Conservation (phyloP, 2,329 filamentous ascomycete genomes). For the Alternaria arborescens region DNA sequence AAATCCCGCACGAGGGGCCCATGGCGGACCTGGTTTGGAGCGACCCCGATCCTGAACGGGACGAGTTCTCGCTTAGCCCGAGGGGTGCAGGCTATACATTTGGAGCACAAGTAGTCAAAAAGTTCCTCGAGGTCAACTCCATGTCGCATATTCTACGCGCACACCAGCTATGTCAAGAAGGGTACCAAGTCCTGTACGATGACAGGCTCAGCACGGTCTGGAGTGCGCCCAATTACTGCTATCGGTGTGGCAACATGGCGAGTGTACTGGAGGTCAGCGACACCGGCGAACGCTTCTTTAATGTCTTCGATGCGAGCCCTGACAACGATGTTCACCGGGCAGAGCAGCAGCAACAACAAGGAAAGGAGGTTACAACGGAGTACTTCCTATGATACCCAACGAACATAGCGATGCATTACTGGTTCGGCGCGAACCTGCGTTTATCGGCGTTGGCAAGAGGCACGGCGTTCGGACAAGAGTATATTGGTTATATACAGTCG, state of each 20-base stretch:
- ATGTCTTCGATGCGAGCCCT: conserved; percentile 95
- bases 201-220: conserved; percentile 95
- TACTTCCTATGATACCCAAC: conserved; percentile 68
- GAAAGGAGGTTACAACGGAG: conserved; percentile 75
- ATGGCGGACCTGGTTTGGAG: conserved; percentile 99
- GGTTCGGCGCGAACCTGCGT: conserved; percentile 18
- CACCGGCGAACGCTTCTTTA: conserved; percentile 92
- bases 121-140: conserved; percentile 95
- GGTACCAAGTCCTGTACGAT: conserved; percentile 96
- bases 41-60: conserved; percentile 94
- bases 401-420: conserved; percentile 23
- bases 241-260: conserved; percentile 95
- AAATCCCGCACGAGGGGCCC: conserved; percentile 97
- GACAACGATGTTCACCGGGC: conserved; percentile 89
- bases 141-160: conserved; percentile 98
- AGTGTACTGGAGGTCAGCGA: conserved; percentile 97
- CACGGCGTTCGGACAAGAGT: conserved; percentile 16
- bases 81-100: conserved; percentile 97
- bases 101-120: conserved; percentile 96
- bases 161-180: conserved; percentile 98
- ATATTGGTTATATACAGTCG: conserved; percentile 19
- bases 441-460: conserved; percentile 22
- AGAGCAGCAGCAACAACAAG: conserved; percentile 78
- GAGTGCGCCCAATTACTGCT: conserved; percentile 83
- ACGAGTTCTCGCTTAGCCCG: conserved; percentile 94